phyloP scores from a whole-genome alignment of 257 asterid genomes.

The Anisodus tanguticus region DNA sequence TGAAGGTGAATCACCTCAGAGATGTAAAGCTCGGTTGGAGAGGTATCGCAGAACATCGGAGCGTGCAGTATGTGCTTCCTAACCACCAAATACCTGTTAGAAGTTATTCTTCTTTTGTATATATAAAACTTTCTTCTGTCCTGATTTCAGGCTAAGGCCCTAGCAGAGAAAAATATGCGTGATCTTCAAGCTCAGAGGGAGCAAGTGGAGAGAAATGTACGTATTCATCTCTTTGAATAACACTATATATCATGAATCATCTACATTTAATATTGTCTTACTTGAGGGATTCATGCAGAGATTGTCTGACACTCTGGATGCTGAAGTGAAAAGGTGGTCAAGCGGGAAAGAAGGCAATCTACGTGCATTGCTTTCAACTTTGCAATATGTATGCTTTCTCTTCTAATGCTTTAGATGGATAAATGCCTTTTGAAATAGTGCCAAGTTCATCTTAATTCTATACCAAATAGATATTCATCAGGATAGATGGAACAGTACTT shows the following conservation, averaged over 20 bases:
- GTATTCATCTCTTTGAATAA: conserved; percentile 37
- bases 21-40: conserved; percentile 92
- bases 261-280: conserved; percentile 41
- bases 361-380: conserved; percentile 91
- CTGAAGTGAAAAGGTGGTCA: conserved; percentile 95
- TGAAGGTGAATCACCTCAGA: conserved; percentile 86
- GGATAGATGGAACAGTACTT: not conserved
- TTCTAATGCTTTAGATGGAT: conserved; percentile 13
- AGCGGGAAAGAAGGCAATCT: conserved; percentile 91
- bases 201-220: conserved; percentile 83
- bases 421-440: not conserved
- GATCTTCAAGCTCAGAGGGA: conserved; percentile 89
- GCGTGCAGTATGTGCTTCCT: conserved; percentile 76
- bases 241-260: conserved; percentile 32
- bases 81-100: conserved; percentile 23
- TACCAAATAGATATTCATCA: conserved; percentile 1
- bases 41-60: conserved; percentile 90
- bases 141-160: conserved; percentile 82
- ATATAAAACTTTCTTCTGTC: conserved; percentile 31
- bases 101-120: conserved; percentile 8
- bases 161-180: conserved; percentile 94
- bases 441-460: not conserved
- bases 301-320: conserved; percentile 78
- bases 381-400: conserved; percentile 76
- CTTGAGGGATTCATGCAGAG: conserved; percentile 60